phyloP scores from a whole-genome alignment of 208 protist species.

The Trypanosoma scelopori region DNA sequence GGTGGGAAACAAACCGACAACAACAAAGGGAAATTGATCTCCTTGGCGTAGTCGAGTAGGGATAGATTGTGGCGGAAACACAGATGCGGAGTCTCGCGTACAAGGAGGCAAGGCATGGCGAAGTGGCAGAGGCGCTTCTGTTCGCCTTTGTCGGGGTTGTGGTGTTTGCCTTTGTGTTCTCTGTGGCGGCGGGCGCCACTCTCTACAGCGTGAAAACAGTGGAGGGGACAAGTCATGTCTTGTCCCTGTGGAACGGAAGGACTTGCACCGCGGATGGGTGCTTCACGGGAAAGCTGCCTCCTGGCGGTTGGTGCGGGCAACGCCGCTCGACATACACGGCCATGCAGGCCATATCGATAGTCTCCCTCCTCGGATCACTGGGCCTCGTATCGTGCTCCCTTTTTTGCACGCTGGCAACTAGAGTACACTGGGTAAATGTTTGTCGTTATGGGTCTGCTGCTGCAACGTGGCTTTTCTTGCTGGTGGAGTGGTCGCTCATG shows the following conservation, averaged over 20 bases:
- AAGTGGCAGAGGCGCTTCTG: neutral
- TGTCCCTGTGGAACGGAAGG: conserved; percentile 14
- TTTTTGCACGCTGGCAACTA: neutral
- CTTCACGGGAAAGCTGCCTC: conserved; percentile 8
- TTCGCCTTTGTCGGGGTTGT: neutral
- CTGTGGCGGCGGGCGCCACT: neutral
- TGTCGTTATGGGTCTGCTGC: conserved; percentile 1
- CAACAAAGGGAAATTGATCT: no score
- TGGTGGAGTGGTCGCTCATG: conserved; percentile 4
- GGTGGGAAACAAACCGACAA: neutral
- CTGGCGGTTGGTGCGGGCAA: conserved; percentile 6
- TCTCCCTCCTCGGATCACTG: conserved; percentile 8
- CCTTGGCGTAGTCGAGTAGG: neutral
- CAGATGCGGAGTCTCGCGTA: neutral
- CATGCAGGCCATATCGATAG: conserved; percentile 13
- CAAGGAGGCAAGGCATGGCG: neutral
- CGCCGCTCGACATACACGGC: conserved; percentile 5
- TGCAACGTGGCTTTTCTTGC: conserved; percentile 5
- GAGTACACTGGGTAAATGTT: neutral
- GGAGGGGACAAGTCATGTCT: conserved; percentile 4
- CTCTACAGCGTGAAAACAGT: conserved; percentile 12
- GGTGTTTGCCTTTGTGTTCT: neutral
- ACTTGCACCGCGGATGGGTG: conserved; percentile 9
- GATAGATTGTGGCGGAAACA: neutral
- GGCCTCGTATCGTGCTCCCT: conserved; percentile 5